Evolutionary conservation across 2,329 filamentous ascomycete species (phyloP).

Genomic region (Akanthomyces uredinophilus): DNA sequence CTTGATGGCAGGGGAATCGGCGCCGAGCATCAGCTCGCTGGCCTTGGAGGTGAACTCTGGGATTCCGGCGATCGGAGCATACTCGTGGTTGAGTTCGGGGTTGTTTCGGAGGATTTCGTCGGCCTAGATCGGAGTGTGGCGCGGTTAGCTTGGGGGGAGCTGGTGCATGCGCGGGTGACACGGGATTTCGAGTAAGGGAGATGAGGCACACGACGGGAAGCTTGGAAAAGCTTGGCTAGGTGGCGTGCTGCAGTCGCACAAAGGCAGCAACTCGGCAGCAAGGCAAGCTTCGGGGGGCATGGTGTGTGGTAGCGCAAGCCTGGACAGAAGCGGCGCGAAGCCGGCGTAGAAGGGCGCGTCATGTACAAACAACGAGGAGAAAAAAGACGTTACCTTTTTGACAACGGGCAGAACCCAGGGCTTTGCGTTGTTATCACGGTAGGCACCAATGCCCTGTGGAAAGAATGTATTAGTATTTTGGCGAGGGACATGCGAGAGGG

Average conservation of each 20-base stretch:
- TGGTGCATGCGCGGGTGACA: neutral
- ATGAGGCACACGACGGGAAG: neutral
- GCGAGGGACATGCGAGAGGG: neutral
- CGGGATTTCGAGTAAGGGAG: neutral
- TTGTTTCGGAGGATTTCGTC: conserved; percentile 85
- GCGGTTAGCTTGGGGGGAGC: neutral
- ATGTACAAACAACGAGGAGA: neutral
- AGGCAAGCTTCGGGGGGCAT: neutral
- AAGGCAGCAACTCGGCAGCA: neutral
- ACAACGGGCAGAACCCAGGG: conserved; percentile 96
- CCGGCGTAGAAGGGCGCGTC: neutral
- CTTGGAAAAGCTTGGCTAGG: neutral
- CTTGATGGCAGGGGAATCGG: conserved; percentile 71
- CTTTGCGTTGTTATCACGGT: conserved; percentile 91
- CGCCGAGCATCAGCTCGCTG: conserved; percentile 81
- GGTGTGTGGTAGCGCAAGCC: neutral
- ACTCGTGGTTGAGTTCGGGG: conserved; percentile 93
- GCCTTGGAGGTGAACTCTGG: conserved; percentile 81
- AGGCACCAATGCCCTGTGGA: conserved; percentile 72
- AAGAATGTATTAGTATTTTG: neutral
- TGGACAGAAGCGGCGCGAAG: neutral
- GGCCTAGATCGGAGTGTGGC: conserved; percentile 53
- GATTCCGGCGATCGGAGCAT: conserved; percentile 91
- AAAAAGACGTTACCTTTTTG: conserved; percentile 65
- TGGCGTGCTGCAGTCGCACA: neutral